phyloP scores from a whole-genome alignment of 805 yeast species.

The Starmerella cellae region DNA sequence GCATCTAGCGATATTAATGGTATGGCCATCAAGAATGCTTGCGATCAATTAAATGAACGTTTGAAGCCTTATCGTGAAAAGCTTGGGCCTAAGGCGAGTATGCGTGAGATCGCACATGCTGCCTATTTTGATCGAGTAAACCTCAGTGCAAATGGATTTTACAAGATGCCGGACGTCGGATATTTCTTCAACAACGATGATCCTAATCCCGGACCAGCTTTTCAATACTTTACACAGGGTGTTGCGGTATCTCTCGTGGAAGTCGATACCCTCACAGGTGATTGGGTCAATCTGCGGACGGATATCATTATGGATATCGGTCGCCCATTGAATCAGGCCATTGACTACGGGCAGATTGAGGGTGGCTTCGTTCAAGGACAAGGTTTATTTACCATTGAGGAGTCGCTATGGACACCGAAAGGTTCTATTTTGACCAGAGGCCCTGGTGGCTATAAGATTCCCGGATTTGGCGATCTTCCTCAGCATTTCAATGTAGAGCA shows the following conservation, averaged over 20 bases:
- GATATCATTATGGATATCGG: slow-evolving; percentile 40
- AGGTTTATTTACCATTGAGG: slow-evolving; percentile 39
- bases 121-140: slow-evolving; percentile 37
- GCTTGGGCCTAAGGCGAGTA: slow-evolving; percentile 29
- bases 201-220: slow-evolving; percentile 35
- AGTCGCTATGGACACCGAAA: slow-evolving; percentile 34
- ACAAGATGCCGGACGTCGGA: slow-evolving; percentile 40
- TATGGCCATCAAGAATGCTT: slow-evolving; percentile 37
- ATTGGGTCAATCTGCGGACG: slow-evolving; percentile 33
- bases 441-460: slow-evolving; percentile 39
- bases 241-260: slow-evolving; percentile 34
- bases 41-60: slow-evolving; percentile 34
- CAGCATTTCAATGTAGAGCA: slow-evolving; percentile 34
- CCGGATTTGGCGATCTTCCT: slow-evolving; percentile 38
- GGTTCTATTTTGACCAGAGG: slow-evolving; percentile 36
- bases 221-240: slow-evolving; percentile 37
- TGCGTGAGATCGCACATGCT: slow-evolving; percentile 31
- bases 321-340: slow-evolving; percentile 37
- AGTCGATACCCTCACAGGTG: slow-evolving; percentile 38
- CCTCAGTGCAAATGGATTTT: slow-evolving; percentile 37
- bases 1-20: slow-evolving; percentile 40
- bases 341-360: slow-evolving; percentile 40
- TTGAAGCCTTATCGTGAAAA: slow-evolving; percentile 31
- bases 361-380: slow-evolving; percentile 41
- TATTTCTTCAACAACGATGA: slow-evolving; percentile 29